Evolutionary conservation across 2,329 filamentous ascomycete genomes (phyloP), one percentile per base, ranked within the genome.

Genomic region (Dactylella cylindrospora): DNA sequence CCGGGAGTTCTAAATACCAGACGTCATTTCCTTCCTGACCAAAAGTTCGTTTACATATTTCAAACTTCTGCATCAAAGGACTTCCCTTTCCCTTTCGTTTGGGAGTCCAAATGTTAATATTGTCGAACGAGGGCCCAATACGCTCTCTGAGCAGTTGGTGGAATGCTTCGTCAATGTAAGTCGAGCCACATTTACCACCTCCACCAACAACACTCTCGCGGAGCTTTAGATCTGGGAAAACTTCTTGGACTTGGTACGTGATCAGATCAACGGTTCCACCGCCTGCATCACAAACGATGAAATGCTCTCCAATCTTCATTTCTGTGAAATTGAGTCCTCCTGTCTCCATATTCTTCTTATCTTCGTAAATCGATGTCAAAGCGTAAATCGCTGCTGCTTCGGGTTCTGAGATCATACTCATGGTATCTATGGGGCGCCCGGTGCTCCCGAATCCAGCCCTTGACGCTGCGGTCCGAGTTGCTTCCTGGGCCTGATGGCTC

Each of bases 191-290:
- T 26, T 65, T 66, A 2, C 40, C 65, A 45, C 68, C 68, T 9
- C 36, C 38, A 6, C 68, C 67, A 32, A 65, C 54, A 7, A 53
- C 39, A n/a, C 65, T 33, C 59, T 70, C 66, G 9, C 64, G 47
- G 26, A 68, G 61, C 15, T 65, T 39, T 2, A 68, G 36, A 10
- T 31, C 31, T 26, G 66, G 66, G 5, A n/a, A 31, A 9, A 47
- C 41, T 26, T 33, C 7, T 31, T 29, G 45, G 32, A 67, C 39
- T 22, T 35, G 23, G 36, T 67, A 68, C 9, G 66, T 64, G 8
- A 59, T 66, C n/a, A 69, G 61, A 47, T 69, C 69, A 0, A 70
- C 68, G 1, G 69, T 71, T 0, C 70, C 70, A 12, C 70, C 70
- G 29, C 70, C 70, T 49, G 68, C 70, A 43, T 71, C 70, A 43